Percentiles rank a stretch among this genome's conserved stretches.
Conservation (phyloP, 306 rosid genomes). For the Hippophae tibetana region DNA sequence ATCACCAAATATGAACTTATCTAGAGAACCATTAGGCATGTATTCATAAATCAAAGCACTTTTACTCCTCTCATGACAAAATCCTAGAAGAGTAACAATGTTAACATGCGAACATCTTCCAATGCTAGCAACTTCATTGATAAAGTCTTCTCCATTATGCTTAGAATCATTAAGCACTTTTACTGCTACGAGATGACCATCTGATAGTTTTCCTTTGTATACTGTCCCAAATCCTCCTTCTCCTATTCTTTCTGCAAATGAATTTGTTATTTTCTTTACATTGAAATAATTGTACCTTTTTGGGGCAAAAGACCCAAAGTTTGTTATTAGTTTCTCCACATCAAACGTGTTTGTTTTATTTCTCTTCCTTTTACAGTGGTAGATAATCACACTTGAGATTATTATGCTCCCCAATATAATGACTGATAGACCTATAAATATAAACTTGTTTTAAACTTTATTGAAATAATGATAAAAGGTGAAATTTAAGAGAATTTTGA, state of each 20-base stretch:
- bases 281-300: conserved; percentile 1
- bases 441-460: too few species aligned
- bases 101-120: conserved; percentile 33
- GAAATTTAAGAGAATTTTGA: too few species aligned
- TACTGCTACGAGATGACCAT: conserved; percentile 29
- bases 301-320: too few species aligned
- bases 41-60: conserved; percentile 29
- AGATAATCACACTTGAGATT: too few species aligned
- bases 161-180: conserved; percentile 19
- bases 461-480: too few species aligned
- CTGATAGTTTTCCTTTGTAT: conserved; percentile 22
- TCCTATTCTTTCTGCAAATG: conserved; percentile 20
- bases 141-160: conserved; percentile 33
- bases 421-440: too few species aligned
- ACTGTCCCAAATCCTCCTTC: conserved; percentile 41
- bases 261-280: conserved; percentile 23
- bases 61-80: conserved; percentile 19
- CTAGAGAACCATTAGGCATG: too few species aligned
- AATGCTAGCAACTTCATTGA: conserved; percentile 39
- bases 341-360: too few species aligned
- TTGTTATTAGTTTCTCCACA: too few species aligned
- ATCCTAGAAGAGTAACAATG: conserved; percentile 30
- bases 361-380: too few species aligned
- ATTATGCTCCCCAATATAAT: too few species aligned
- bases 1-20: too few species aligned